Base-by-base conservation (phyloP, 371 early-diverging fungal genomes). In the Mortierella sp. region DNA sequence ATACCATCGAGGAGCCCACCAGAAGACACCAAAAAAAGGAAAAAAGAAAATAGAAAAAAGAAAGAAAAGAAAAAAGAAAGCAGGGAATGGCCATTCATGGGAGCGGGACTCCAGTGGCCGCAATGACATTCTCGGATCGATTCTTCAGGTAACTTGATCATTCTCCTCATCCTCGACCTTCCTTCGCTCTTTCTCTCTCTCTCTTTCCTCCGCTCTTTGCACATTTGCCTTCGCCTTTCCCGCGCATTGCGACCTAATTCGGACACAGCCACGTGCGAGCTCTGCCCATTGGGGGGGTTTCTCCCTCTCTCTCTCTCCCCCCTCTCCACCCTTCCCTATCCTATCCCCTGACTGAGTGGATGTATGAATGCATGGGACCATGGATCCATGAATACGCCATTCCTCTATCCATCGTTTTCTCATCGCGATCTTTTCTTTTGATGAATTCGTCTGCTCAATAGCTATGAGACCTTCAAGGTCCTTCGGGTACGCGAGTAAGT, bases 391-490 rank as follows among this genome's bases (percentile, higher is more conserved):
- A n/a, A n/a, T n/a, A n/a, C n/a, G n/a, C n/a, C n/a, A n/a, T n/a
- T n/a, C n/a, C n/a, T n/a, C n/a, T n/a, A n/a, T n/a, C n/a, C n/a
- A n/a, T n/a, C n/a, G n/a, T n/a, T n/a, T n/a, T n/a, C n/a, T n/a
- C n/a, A n/a, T n/a, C n/a, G n/a, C n/a, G n/a, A n/a, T n/a, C n/a
- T n/a, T n/a, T n/a, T n/a, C n/a, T n/a, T n/a, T n/a, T n/a, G n/a
- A n/a, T n/a, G n/a, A n/a, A n/a, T n/a, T n/a, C n/a, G n/a, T n/a
- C n/a, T n/a, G n/a, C n/a, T 19, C 9, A 23, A 46, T 45, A 76
- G 76, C 53, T 76, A 76, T 55, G 76, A 76, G 28, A 76, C 76
- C 3, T 76, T 76, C 72, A 76, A 76, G 45, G 76, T 76, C 11
- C 64, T 76, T 6, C 50, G 76, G 21, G 76, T 76, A n/a, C 72